Base-by-base conservation (phyloP, 2,329 filamentous ascomycete genomes). In the Ascochyta clinopodiicola region DNA sequence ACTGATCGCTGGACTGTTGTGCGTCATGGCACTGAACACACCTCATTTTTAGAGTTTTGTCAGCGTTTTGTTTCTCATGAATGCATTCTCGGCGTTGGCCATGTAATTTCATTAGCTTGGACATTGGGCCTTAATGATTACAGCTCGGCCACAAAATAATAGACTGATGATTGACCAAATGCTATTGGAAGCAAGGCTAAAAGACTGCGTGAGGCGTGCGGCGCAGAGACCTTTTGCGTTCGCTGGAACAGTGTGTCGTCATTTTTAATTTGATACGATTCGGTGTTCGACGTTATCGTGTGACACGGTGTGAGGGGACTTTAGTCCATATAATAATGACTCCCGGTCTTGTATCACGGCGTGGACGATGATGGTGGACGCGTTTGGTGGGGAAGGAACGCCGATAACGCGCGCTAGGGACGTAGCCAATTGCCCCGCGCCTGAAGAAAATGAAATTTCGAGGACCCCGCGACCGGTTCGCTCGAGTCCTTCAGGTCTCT, bases 21-120 rank as follows among this genome's bases (percentile, higher is more conserved):
- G 75, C 50, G 56, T 74, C 24, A 75, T 79, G 71, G 76, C 77
- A 6, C 54, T 79, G 45, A 80, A 80, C 60, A 67, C 77, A 6
- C 78, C 77, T 45, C 74, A 77, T 43, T 73, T 71, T 40, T 68
- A 59, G 15, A 3, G 6, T 22, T 25, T 12, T 38, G 47, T 37
- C 3, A 44, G 38, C 32, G 22, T 21, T 35, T 24, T 24, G 4
- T 24, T 24, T 24, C 22, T 6, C 22, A 24, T 24, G 22, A 24
- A 24, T 24, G 6, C 22, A 24, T 4, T 6, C 7, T 3, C 12
- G 25, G 25, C 32, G 32, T 44, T 38, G 13, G 15, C 12, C 24
- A 13, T 24, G 27, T 13, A 22, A 42, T 42, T 4, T 13, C 6
- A 3, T 29, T 24, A 6, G 22, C 8, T 29, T 29, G 8, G 10